phyloP scores from a whole-genome alignment of 2,329 filamentous ascomycete species.

The Talaromyces sp. region DNA sequence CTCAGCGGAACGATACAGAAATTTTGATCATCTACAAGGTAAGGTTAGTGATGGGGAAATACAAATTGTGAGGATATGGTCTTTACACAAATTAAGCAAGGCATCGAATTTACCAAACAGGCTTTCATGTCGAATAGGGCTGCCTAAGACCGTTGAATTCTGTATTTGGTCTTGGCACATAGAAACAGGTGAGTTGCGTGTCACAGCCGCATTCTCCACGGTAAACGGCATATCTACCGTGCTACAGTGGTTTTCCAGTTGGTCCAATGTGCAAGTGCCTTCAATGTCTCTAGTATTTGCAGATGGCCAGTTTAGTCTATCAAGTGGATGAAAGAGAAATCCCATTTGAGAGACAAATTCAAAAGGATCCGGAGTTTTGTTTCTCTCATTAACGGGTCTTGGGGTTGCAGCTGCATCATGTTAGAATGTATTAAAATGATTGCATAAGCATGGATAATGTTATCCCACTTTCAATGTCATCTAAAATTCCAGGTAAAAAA shows the following conservation, averaged over 20 bases:
- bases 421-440: background rate
- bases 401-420: background rate
- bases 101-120: conserved; percentile 4
- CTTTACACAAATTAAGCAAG: conserved; percentile 2
- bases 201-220: background rate
- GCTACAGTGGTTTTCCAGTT: background rate
- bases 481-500: background rate
- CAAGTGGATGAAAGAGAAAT: background rate
- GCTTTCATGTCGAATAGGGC: background rate
- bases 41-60: background rate
- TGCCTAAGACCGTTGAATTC: background rate
- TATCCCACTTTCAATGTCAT: background rate
- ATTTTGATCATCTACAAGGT: background rate
- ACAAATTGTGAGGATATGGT: background rate
- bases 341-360: background rate
- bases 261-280: background rate
- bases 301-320: background rate
- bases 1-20: conserved; percentile 2
- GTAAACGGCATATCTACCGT: background rate
- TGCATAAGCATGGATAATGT: background rate
- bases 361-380: background rate
- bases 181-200: background rate
- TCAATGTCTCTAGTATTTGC: background rate
- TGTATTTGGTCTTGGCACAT: conserved; percentile 1
- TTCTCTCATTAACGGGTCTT: background rate